Percentiles rank a stretch among this genome's conserved stretches.
Conservation (phyloP, 805 yeast species). For the Ogataea corticis region DNA sequence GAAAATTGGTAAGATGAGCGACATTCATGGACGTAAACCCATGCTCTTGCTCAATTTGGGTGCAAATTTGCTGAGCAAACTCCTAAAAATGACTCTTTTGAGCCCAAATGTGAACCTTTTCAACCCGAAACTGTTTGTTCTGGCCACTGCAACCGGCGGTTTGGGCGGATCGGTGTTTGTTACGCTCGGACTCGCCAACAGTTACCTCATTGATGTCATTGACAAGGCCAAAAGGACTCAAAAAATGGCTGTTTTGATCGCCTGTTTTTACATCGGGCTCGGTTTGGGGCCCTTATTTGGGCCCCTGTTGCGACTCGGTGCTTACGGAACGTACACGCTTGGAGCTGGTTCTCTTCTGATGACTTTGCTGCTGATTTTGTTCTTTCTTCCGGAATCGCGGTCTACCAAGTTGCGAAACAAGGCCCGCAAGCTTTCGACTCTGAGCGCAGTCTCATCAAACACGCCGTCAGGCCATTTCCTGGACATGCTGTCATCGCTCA, state of each 20-base stretch:
- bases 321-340: conserved; percentile 32
- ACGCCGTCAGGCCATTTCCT: conserved; percentile 7
- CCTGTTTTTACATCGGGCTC: conserved; percentile 58
- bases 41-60: conserved; percentile 38
- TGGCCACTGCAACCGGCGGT: conserved; percentile 46
- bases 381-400: conserved; percentile 64
- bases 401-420: conserved; percentile 51
- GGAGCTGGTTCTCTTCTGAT: conserved; percentile 30
- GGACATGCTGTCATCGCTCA: conserved; percentile 48
- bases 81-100: conserved; percentile 18
- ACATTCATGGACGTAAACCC: conserved; percentile 60
- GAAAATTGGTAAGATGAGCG: conserved; percentile 63
- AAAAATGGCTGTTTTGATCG: conserved; percentile 58
- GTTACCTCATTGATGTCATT: conserved; percentile 75
- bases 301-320: conserved; percentile 37
- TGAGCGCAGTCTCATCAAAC: conserved; percentile 4
- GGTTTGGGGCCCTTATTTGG: conserved; percentile 68
- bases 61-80: conserved; percentile 16
- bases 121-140: conserved; percentile 39
- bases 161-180: conserved; percentile 65
- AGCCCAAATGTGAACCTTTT: conserved; percentile 28
- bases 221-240: conserved; percentile 59
- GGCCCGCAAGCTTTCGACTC: conserved; percentile 41
- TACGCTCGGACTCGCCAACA: conserved; percentile 56
- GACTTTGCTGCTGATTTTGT: conserved; percentile 35